Conservation (phyloP, 345 rosid species). For the Eutrema yunnanense region DNA sequence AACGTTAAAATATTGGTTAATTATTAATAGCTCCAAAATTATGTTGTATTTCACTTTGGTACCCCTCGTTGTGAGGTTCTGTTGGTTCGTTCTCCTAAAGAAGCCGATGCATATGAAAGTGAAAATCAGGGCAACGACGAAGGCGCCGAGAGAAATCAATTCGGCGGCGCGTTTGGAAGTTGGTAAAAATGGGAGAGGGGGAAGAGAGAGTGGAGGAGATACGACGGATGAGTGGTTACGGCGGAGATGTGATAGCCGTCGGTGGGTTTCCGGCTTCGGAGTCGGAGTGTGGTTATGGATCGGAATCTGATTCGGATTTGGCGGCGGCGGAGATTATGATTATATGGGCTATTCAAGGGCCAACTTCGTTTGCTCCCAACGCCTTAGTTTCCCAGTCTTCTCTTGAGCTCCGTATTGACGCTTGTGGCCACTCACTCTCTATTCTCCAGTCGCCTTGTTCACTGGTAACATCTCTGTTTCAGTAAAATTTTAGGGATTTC, state of each 20-base stretch:
- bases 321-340: slow-evolving; percentile 87
- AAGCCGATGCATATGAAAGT: neutral
- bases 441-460: slow-evolving; percentile 93
- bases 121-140: neutral
- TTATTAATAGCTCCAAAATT: slow-evolving; percentile 4
- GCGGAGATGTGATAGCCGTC: slow-evolving; percentile 44
- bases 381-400: slow-evolving; percentile 78
- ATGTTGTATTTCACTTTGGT: neutral
- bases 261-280: slow-evolving; percentile 26
- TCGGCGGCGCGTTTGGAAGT: slow-evolving; percentile 1
- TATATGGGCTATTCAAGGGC: slow-evolving; percentile 87
- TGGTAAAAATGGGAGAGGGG: slow-evolving; percentile 14
- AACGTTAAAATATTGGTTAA: neutral
- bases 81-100: neutral
- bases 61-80: neutral
- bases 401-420: slow-evolving; percentile 68
- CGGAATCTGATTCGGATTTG: slow-evolving; percentile 42
- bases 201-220: slow-evolving; percentile 30
- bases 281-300: neutral
- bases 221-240: slow-evolving; percentile 47
- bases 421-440: slow-evolving; percentile 79
- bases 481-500: neutral
- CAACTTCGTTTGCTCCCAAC: slow-evolving; percentile 64
- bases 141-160: neutral
- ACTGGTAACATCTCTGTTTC: slow-evolving; percentile 38